Evolutionary conservation across 208 protist genomes (phyloP).

Genomic region (Leptomonas pyrrhocoris): DNA sequence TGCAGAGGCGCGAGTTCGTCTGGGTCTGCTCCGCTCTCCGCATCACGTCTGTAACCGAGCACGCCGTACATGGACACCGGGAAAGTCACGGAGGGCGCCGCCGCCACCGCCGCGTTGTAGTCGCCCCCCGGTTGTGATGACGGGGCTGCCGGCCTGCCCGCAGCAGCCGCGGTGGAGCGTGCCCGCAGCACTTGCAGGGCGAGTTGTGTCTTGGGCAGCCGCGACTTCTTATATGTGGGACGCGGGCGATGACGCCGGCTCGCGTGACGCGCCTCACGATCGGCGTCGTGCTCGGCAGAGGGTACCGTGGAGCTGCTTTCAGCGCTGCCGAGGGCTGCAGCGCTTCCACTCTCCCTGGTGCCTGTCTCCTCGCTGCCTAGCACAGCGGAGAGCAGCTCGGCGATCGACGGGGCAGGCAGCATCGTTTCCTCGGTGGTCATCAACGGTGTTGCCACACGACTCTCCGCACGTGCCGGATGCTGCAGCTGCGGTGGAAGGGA

Average conservation of each 20-base stretch:
- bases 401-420: not conserved
- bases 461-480: not conserved
- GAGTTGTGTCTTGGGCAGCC: conserved; percentile 21
- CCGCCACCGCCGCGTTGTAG: not conserved
- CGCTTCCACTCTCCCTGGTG: not conserved
- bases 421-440: not conserved
- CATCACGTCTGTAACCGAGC: not conserved
- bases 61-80: not conserved
- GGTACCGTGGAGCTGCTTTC: too few relatives aligned
- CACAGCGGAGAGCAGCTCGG: not conserved
- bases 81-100: not conserved
- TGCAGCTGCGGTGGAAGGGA: not conserved
- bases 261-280: not conserved
- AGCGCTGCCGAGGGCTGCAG: not conserved
- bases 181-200: conserved; percentile 23
- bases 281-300: not conserved
- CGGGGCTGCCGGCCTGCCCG: not conserved
- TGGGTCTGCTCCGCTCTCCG: not conserved
- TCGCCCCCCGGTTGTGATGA: not conserved
- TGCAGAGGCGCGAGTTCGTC: not conserved
- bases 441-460: not conserved
- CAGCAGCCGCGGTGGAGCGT: not conserved
- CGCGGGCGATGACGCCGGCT: not conserved
- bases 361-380: not conserved
- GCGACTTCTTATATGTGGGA: not conserved